Base-by-base conservation (phyloP, 2,329 filamentous ascomycete genomes). In the Colletotrichum limetticola region DNA sequence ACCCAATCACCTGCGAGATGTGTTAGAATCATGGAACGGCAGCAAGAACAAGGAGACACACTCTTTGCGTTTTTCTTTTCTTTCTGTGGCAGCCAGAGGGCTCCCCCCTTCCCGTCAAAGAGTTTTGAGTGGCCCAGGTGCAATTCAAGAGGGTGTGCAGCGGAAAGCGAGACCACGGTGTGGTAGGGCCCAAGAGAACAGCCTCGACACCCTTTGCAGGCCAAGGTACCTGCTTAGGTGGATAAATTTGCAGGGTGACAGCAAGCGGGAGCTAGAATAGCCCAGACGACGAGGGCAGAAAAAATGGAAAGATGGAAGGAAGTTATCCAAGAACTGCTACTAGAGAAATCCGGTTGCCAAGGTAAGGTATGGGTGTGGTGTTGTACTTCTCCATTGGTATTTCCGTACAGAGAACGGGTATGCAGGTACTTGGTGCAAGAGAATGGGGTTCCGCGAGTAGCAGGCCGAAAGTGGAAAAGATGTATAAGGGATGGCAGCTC, bases 121-220 rank as follows among this genome's bases (percentile, higher is more conserved):
- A 26, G 37, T n/a, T 63, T 63, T 67, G n/a, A 46, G 26, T 67
- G 62, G 68, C 42, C 22, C 28, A 16, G 7, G 22, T 55, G 30
- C 30, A 26, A 37, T 59, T 22, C 62, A 56, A 60, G 42, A 55
- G 62, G 68, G 68, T 70, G 68, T 70, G 68, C n/a, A 60, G 24
- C 24, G 53, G 57, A 62, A 58, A 68, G 53, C 49, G 68, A 71
- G 56, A 64, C 59, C 55, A 66, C 46, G 46, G 66, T 9, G 35
- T 46, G 42, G 53, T 46, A 64, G 61, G 28, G 32, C 28, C 28
- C 28, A n/a, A 24, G 32, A n/a, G 16, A 60, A 19, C 46, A 42
- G 28, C 26, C 9, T 22, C 42, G 24, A 26, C 26, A 55, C 24
- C 19, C 42, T 49, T 49, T 49, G 42, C 42, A 49, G 8, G 16